These are phyloP conservation scores for Xylariales sp. DNA, from an alignment of 2,329 filamentous ascomycete genomes.

Conservation along the genomic window DNA sequence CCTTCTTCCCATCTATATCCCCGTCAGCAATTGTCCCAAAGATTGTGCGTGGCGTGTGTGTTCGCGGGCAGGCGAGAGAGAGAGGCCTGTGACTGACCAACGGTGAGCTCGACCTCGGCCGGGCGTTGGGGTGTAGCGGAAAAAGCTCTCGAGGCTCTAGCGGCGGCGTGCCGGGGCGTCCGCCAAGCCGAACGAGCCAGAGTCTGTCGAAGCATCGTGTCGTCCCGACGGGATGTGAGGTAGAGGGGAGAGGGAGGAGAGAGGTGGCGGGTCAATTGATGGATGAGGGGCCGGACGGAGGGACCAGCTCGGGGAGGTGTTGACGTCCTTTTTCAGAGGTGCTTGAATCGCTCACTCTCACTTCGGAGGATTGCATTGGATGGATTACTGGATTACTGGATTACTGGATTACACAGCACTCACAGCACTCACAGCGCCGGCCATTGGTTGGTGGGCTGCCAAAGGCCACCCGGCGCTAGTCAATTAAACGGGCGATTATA, in stretches of 20 bases:
- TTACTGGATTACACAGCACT: constrained; percentile 24
- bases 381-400: too few relatives aligned
- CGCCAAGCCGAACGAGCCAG: constrained; percentile 76
- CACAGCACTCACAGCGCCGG: constrained; percentile 28
- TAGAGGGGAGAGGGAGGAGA: constrained; percentile 52
- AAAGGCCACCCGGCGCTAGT: constrained; percentile 38
- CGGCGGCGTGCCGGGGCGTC: constrained; percentile 66
- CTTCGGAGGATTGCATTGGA: neutral
- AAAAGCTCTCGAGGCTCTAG: constrained; percentile 79
- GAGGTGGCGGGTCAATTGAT: constrained; percentile 44
- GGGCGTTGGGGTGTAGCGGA: constrained; percentile 80
- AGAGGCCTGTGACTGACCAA: constrained; percentile 70
- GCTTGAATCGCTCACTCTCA: constrained; percentile 22
- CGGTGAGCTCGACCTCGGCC: constrained; percentile 96
- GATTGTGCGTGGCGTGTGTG: too few relatives aligned
- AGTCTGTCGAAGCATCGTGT: constrained; percentile 76
- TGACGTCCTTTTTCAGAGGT: constrained; percentile 42
- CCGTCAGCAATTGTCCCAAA: constrained; percentile 39
- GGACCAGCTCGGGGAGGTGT: constrained; percentile 33
- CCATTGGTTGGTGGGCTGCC: constrained; percentile 16
- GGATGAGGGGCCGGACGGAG: neutral
- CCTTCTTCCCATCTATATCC: constrained; percentile 90
- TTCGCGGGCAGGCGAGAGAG: too few relatives aligned
- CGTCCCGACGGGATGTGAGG: constrained; percentile 64
- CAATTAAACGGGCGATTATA: constrained; percentile 47